A percentile compares a stretch with the other conserved stretches of the same genome.
Conservation (phyloP, 768 basidiomycete species). For the Boletus bicolor region DNA sequence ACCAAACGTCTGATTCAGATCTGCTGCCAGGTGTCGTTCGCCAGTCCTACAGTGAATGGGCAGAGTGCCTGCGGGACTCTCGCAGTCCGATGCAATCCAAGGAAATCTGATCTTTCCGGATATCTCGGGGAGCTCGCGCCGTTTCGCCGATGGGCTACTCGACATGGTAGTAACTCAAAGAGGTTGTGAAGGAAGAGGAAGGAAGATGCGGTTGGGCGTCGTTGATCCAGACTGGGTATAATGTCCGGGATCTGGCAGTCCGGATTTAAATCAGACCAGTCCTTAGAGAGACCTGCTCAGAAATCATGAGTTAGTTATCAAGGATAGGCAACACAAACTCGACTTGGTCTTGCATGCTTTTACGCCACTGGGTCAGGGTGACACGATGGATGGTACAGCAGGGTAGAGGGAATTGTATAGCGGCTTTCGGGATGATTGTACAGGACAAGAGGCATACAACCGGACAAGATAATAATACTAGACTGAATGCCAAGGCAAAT, state of each 20-base stretch:
- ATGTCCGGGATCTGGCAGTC: not conserved
- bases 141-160: slow-evolving; percentile 4
- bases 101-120: not conserved
- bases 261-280: slow-evolving; percentile 17
- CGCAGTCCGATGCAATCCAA: not conserved
- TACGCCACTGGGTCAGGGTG: not conserved
- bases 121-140: slow-evolving; percentile 2
- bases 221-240: not conserved
- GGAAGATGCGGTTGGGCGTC: not conserved
- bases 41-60: not conserved
- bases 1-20: slow-evolving; percentile 1
- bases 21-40: not conserved
- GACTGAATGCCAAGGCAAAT: slow-evolving; percentile 1
- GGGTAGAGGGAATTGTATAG: slow-evolving; percentile 15
- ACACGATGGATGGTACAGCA: slow-evolving; percentile 9
- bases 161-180: slow-evolving; percentile 10
- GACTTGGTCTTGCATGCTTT: slow-evolving; percentile 4
- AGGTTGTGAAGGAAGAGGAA: not conserved
- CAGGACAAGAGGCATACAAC: slow-evolving; percentile 22
- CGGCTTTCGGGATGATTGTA: slow-evolving; percentile 20
- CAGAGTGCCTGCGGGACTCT: not conserved
- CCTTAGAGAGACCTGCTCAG: not conserved
- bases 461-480: slow-evolving; percentile 17
- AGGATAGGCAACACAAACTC: not conserved
- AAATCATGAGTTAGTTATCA: not conserved